Conservation (phyloP, 1,139 yeast species). For the Hansenula lynferdii region DNA sequence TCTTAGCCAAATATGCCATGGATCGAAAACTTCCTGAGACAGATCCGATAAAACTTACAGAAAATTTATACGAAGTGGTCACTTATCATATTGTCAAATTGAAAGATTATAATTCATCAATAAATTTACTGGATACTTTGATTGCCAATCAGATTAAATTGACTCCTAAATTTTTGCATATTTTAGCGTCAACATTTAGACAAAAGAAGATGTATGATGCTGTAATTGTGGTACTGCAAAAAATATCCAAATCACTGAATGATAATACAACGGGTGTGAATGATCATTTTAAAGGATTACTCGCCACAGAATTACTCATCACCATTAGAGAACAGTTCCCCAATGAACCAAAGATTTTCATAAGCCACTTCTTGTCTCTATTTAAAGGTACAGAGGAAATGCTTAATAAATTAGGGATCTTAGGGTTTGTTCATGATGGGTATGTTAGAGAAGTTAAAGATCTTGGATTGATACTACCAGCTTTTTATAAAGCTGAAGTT, state of each 20-base stretch:
- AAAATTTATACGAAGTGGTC: slow-evolving; percentile 14
- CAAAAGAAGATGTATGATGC: slow-evolving; percentile 15
- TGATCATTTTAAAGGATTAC: slow-evolving; percentile 2
- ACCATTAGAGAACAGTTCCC: slow-evolving; percentile 16
- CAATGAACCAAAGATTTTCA: slow-evolving; percentile 12
- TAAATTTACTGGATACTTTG: slow-evolving; percentile 12
- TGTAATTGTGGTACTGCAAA: slow-evolving; percentile 10
- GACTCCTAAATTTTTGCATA: slow-evolving; percentile 11
- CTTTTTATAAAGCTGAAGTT: slow-evolving; percentile 10
- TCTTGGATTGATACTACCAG: not conserved
- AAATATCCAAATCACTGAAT: slow-evolving; percentile 11
- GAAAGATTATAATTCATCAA: slow-evolving; percentile 11
- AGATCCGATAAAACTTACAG: not conserved
- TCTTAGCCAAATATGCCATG: slow-evolving; percentile 7
- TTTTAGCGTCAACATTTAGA: slow-evolving; percentile 13
- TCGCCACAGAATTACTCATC: slow-evolving; percentile 13
- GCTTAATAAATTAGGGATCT: slow-evolving; percentile 14
- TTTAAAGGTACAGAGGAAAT: slow-evolving; percentile 9
- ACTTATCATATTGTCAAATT: slow-evolving; percentile 12
- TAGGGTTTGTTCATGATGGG: slow-evolving; percentile 9
- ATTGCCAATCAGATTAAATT: slow-evolving; percentile 7
- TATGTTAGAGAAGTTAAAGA: slow-evolving; percentile 2
- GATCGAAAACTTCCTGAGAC: slow-evolving; percentile 1
- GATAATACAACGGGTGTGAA: not conserved
- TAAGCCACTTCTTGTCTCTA: slow-evolving; percentile 17